Evolutionary conservation across 768 basidiomycete species (phyloP).

Genomic region (Tricholoma terreum): DNA sequence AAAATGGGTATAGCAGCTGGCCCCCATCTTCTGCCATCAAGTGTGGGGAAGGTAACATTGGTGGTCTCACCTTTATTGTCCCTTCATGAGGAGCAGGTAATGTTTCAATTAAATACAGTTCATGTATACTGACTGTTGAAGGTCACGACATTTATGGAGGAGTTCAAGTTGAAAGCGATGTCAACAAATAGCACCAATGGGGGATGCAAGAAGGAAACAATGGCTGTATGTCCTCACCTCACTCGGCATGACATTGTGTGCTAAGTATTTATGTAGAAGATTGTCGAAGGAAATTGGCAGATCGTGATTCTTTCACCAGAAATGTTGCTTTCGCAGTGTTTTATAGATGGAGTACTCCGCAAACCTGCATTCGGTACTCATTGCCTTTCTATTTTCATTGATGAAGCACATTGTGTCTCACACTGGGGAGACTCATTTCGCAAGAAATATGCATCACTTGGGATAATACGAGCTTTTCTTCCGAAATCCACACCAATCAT

Average conservation of each 20-base stretch:
- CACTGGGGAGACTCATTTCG: no score
- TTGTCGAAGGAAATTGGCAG: constrained; percentile 21
- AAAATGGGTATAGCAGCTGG: no score
- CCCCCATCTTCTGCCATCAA: constrained; percentile 29
- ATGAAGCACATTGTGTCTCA: constrained; percentile 34
- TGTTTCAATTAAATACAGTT: no score
- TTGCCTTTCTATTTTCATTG: no score
- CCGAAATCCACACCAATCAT: no score
- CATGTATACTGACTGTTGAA: no score
- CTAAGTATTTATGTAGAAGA: no score
- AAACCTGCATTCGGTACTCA: constrained; percentile 17
- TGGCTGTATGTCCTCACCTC: constrained; percentile 27
- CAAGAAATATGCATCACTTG: no score
- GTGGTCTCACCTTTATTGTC: constrained; percentile 38
- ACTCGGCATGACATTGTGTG: no score
- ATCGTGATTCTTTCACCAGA: constrained; percentile 36
- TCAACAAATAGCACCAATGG: constrained; percentile 32
- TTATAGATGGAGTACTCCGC: constrained; percentile 23
- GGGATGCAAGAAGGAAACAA: constrained; percentile 20
- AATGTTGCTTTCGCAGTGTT: constrained; percentile 25
- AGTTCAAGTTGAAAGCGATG: constrained; percentile 27
- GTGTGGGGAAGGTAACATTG: constrained; percentile 29
- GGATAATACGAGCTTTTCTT: no score
- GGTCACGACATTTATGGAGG: constrained; percentile 28
- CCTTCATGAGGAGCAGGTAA: constrained; percentile 38